A percentile compares a stretch with the other conserved stretches of the same genome.
Evolutionary conservation across 2,329 filamentous ascomycete genomes (phyloP).

Genomic region (Lasiodiplodia citricola): DNA sequence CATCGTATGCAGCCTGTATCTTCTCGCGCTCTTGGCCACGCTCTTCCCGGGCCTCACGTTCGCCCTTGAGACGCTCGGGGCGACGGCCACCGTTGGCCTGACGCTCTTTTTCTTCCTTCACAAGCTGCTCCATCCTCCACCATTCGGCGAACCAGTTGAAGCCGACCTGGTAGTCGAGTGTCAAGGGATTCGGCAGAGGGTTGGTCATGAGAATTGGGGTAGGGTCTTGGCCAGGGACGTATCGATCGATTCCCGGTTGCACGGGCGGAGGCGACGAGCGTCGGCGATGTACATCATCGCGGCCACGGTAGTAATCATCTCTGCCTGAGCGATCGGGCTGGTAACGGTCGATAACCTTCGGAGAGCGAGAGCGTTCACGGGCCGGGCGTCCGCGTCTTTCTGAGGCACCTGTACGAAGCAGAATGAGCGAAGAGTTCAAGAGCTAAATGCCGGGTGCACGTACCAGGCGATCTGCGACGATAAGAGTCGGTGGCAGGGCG

Average conservation of each 20-base stretch:
- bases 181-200: constrained; percentile 73
- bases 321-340: constrained; percentile 70
- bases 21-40: constrained; percentile 78
- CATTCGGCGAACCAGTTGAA: constrained; percentile 87
- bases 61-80: constrained; percentile 59
- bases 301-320: constrained; percentile 69
- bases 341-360: constrained; percentile 74
- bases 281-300: constrained; percentile 66
- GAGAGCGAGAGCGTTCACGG: constrained; percentile 71
- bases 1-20: constrained; percentile 73
- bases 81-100: constrained; percentile 71
- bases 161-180: constrained; percentile 78
- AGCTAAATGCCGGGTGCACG: constrained; percentile 42
- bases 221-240: constrained; percentile 75
- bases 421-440: background rate
- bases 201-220: constrained; percentile 62
- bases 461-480: constrained; percentile 73
- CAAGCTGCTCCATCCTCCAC: constrained; percentile 82
- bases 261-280: constrained; percentile 63
- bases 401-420: background rate
- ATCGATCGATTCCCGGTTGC: constrained; percentile 79
- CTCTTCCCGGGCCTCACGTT: constrained; percentile 72
- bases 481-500: constrained; percentile 42
- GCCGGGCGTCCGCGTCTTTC: constrained; percentile 33
- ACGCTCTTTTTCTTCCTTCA: constrained; percentile 81